These are phyloP conservation scores for Rhodotorula sp. DNA, from an alignment of 1,284 basidiomycete species.

Conservation along the genomic window DNA sequence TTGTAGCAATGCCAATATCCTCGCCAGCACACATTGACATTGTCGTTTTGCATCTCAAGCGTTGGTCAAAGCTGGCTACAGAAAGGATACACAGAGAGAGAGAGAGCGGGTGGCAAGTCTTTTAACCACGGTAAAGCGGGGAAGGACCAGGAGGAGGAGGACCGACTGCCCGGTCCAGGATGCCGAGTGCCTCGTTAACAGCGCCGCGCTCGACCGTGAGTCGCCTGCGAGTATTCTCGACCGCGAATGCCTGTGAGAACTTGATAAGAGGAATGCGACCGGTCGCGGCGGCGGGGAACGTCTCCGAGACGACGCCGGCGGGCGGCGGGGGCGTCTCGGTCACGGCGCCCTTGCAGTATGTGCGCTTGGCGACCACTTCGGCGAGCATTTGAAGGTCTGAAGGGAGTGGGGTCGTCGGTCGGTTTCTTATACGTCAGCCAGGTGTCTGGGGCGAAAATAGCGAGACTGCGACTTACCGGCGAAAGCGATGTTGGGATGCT, in stretches of 20 bases:
- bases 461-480: slow-evolving; percentile 22
- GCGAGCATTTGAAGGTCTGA: slow-evolving; percentile 47
- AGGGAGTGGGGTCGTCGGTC: neutral
- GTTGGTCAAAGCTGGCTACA: too few relatives aligned
- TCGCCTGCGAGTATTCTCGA: slow-evolving; percentile 16
- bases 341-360: slow-evolving; percentile 38
- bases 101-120: too few relatives aligned
- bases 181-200: slow-evolving; percentile 41
- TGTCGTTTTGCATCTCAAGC: neutral
- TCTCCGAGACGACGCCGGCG: slow-evolving; percentile 3
- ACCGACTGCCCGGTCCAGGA: slow-evolving; percentile 35
- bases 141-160: neutral
- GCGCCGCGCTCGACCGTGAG: slow-evolving; percentile 42
- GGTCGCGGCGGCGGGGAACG: neutral
- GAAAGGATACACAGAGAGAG: too few relatives aligned
- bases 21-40: neutral
- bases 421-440: too few relatives aligned
- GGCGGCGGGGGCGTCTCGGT: neutral
- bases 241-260: neutral
- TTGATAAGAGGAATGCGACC: slow-evolving; percentile 15
- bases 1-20: neutral
- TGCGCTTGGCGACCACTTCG: slow-evolving; percentile 46
- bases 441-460: too few relatives aligned
- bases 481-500: slow-evolving; percentile 45
- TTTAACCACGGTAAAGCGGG: too few relatives aligned